Evolutionary conservation across 192 early-diverging fungal genomes (phyloP), one percentile per base, ranked within the genome.

Genomic region (Coemansia javaensis): DNA sequence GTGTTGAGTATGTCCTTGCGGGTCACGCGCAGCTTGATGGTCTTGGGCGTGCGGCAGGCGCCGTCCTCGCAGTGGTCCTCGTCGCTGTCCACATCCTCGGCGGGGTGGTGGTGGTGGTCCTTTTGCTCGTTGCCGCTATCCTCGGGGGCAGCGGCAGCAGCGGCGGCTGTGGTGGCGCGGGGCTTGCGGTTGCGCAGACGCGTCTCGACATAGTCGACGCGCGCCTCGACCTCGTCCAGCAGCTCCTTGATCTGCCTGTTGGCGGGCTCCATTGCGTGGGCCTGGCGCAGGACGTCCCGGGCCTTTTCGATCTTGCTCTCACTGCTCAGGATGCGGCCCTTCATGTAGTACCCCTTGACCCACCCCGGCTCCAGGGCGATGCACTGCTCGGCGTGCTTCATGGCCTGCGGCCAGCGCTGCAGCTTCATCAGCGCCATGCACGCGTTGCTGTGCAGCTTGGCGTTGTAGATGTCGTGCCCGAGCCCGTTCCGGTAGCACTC

Each of bases 301-400:
- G 73, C 56, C 50, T 60, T 66, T 24, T 69, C 73, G 14, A 76
- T 50, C 57, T 70, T 69, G 62, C 66, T 76, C 45, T 76, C 66
- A 22, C 37, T 57, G 40, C 66, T 69, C 31, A 76, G 54, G 11
- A 76, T 57, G 24, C 56, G 25, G 0, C 66, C 73, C 66, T 76
- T 76, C 56, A 76, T 63, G 32, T 76, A 76, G 28, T 76, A 70
- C 0, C 73, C 73, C 47, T 76, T 76, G 46, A 61, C 73, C 73
- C 73, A 76, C 6, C 42, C 36, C 15, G 73, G 73, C 23, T 76
- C 73, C 17, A 76, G 50, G 14, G 55, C 60, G 34, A 76, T 76
- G 28, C 73, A 76, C 46, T 76, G 73, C n/a, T 76, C 73, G 23
- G 73, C 73, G 39, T 76, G 66, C 41, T 69, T 76, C 40, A 76